Conservation (phyloP, 768 basidiomycete species). For the Lactarius sanguifluus region DNA sequence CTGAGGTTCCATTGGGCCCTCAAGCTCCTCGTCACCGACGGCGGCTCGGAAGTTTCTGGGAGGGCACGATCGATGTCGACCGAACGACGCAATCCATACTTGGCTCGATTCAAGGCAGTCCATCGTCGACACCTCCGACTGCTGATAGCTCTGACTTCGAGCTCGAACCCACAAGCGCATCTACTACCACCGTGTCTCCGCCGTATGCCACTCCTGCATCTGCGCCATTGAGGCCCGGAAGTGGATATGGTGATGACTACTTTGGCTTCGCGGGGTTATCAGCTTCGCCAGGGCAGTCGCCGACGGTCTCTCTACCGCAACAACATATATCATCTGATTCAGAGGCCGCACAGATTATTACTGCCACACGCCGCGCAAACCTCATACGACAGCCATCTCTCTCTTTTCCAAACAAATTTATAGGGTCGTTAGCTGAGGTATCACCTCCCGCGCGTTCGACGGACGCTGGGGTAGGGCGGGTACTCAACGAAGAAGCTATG, state of each 20-base stretch:
- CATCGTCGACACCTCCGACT: slow-evolving; percentile 28
- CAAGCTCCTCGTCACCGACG: slow-evolving; percentile 55
- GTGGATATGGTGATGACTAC: slow-evolving; percentile 34
- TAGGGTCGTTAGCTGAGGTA: slow-evolving; percentile 10
- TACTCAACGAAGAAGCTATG: slow-evolving; percentile 66
- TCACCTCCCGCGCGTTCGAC: slow-evolving; percentile 32
- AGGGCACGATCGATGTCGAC: slow-evolving; percentile 70
- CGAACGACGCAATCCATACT: slow-evolving; percentile 32
- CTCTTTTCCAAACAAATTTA: slow-evolving; percentile 48
- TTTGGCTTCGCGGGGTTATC: slow-evolving; percentile 29
- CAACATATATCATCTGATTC: slow-evolving; percentile 35
- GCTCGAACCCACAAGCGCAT: slow-evolving; percentile 10
- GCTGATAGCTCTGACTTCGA: slow-evolving; percentile 1
- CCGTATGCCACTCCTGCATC: slow-evolving; percentile 35
- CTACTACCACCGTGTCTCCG: slow-evolving; percentile 28
- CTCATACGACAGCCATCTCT: slow-evolving; percentile 65
- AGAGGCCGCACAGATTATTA: slow-evolving; percentile 42
- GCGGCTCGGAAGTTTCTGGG: slow-evolving; percentile 71
- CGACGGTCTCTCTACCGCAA: slow-evolving; percentile 17
- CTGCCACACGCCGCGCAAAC: slow-evolving; percentile 51
- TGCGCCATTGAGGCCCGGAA: slow-evolving; percentile 28
- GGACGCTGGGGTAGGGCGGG: slow-evolving; percentile 44
- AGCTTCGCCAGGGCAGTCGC: slow-evolving; percentile 3
- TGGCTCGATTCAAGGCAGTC: slow-evolving; percentile 36
- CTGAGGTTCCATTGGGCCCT: slow-evolving; percentile 38